Percentiles rank a stretch among this genome's conserved stretches.
Evolutionary conservation across 208 protist genomes (phyloP).

Genomic region (Naegleria lovaniensis): DNA sequence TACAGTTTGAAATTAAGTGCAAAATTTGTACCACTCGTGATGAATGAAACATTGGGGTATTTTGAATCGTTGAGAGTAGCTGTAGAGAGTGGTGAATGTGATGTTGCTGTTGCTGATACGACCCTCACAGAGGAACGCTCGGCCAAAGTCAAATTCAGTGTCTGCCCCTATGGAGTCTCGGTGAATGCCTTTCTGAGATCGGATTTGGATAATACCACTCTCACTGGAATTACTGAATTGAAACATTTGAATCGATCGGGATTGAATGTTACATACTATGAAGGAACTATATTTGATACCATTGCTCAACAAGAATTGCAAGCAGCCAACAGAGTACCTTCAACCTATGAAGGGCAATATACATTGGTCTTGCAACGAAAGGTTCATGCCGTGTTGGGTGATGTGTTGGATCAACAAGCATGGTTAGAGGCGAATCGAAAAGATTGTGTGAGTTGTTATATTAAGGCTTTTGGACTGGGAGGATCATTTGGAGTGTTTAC

Average conservation of each 20-base stretch:
- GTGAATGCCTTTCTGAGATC: neutral
- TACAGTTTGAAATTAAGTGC: neutral
- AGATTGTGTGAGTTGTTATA: neutral
- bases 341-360: neutral
- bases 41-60: neutral
- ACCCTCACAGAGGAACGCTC: neutral
- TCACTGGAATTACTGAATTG: neutral
- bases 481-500: neutral
- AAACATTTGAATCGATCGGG: neutral
- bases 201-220: neutral
- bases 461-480: neutral
- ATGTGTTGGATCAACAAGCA: neutral
- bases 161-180: neutral
- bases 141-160: neutral
- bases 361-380: neutral
- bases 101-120: neutral
- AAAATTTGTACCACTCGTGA: neutral
- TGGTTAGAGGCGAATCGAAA: neutral
- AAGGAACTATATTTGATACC: neutral
- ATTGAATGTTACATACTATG: neutral
- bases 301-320: neutral
- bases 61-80: neutral
- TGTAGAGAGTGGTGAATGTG: neutral
- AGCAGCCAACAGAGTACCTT: neutral
- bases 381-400: neutral